Percentiles rank a stretch among this genome's conserved stretches.
phyloP scores from a whole-genome alignment of 2,329 filamentous ascomycete species.

The Penicillium sp. region DNA sequence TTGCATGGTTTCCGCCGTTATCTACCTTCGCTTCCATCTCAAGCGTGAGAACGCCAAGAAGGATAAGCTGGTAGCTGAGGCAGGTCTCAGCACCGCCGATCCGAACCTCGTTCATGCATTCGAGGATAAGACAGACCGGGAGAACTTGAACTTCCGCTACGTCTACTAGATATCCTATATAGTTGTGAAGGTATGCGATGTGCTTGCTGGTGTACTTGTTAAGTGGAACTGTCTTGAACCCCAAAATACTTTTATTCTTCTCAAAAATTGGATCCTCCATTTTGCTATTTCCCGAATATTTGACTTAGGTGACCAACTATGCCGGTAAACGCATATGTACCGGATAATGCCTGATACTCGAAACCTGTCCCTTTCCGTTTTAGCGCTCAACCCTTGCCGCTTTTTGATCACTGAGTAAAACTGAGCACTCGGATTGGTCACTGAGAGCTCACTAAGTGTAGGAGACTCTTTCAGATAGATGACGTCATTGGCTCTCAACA shows the following conservation, averaged over 20 bases:
- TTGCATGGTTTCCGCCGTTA: constrained; percentile 49
- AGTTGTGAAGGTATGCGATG: neutral
- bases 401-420: neutral
- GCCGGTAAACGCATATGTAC: neutral
- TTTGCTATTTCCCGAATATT: neutral
- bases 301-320: neutral
- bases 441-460: too few species aligned
- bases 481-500: too few species aligned
- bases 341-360: too few species aligned
- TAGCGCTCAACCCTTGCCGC: too few species aligned
- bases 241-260: too few species aligned
- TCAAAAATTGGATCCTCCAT: neutral
- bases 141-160: constrained; percentile 62
- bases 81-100: constrained; percentile 44
- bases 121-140: constrained; percentile 62
- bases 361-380: too few species aligned
- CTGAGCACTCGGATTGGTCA: too few species aligned
- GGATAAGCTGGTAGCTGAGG: constrained; percentile 47
- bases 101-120: constrained; percentile 53
- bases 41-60: constrained; percentile 56
- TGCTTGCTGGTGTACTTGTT: neutral
- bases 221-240: neutral
- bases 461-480: too few species aligned
- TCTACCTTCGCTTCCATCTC: constrained; percentile 3
- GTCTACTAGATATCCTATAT: constrained; percentile 40